Percentiles rank a stretch among this genome's conserved stretches.
Conservation (phyloP, 768 basidiomycete genomes). For the Tricholoma furcatifolium region DNA sequence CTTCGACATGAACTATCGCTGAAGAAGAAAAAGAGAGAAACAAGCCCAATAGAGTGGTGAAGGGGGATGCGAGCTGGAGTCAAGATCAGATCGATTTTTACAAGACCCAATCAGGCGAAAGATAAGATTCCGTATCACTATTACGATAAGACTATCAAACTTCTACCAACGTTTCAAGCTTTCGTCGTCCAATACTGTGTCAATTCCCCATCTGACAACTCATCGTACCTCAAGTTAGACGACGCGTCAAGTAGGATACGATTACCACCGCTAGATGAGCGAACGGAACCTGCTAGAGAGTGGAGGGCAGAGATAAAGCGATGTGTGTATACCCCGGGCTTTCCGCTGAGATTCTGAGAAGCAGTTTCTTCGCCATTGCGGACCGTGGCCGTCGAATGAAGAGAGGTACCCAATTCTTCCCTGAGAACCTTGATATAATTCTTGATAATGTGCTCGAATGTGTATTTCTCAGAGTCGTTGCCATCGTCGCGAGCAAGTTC, state of each 20-base stretch:
- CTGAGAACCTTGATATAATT: constrained; percentile 59
- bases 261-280: background rate
- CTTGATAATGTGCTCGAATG: constrained; percentile 53
- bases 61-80: background rate
- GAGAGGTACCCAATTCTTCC: constrained; percentile 60
- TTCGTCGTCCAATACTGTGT: background rate
- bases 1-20: constrained; percentile 24
- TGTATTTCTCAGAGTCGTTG: constrained; percentile 35
- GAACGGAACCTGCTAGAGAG: constrained; percentile 4
- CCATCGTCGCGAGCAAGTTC: constrained; percentile 53
- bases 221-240: background rate
- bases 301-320: constrained; percentile 18
- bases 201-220: no score
- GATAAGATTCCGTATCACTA: no score
- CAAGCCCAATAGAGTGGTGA: background rate
- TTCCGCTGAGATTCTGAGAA: background rate
- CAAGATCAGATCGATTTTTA: background rate
- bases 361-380: background rate
- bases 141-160: no score
- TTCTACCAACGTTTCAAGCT: no score
- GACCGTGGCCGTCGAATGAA: constrained; percentile 3
- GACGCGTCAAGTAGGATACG: constrained; percentile 11
- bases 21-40: background rate
- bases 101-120: constrained; percentile 10
- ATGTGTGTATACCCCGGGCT: constrained; percentile 1